Evolutionary conservation across 768 basidiomycete species (phyloP), one percentile per base, ranked within the genome.

Genomic region (Chalciporus piperatus): DNA sequence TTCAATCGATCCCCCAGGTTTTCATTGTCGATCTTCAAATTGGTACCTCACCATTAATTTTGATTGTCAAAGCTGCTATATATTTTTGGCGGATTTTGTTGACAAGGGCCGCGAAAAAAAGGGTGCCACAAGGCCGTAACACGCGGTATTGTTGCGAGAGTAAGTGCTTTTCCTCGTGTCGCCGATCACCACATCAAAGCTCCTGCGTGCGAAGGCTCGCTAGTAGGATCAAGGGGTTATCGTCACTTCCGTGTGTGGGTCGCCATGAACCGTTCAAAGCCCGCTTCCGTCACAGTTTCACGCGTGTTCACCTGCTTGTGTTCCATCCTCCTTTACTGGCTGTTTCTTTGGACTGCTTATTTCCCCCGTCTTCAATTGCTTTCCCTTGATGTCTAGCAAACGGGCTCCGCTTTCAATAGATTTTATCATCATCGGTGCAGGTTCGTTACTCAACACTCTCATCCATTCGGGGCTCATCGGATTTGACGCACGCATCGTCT

Each of bases 401-500:
- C 61, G 60, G 49, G 65, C 64, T 1, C 60, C 51, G 7, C 57
- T 68, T 23, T 11, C 57, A 19, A 59, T 70, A 40, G 69, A 68
- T n/a, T 59, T 70, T 35, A 70, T 68, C 52, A 46, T 68, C 50
- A 40, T 68, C 20, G 67, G 67, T 38, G 66, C 68, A 53, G 68
- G 67, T 64, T 14, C 19, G 59, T 48, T 6, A 27, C 8, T n/a
- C 22, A 25, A 30, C 20, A n/a, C 19, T 16, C 20, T 25, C 6
- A n/a, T 27, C 37, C 27, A 35, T 22, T 50, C 41, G 43, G 35
- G 4, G 16, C 17, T 4, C 20, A 27, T 32, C 37, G 5, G n/a
- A n/a, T n/a, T n/a, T 2, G 35, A n/a, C 35, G 10, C n/a, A 10
- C 5, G 16, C 8, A n/a, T 37, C 16, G 16, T n/a, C 35, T 37